A percentile compares a stretch with the other conserved stretches of the same genome.
Evolutionary conservation across 371 early-diverging fungal genomes (phyloP).

Genomic region (Encephalitozoon intestinalis): DNA sequence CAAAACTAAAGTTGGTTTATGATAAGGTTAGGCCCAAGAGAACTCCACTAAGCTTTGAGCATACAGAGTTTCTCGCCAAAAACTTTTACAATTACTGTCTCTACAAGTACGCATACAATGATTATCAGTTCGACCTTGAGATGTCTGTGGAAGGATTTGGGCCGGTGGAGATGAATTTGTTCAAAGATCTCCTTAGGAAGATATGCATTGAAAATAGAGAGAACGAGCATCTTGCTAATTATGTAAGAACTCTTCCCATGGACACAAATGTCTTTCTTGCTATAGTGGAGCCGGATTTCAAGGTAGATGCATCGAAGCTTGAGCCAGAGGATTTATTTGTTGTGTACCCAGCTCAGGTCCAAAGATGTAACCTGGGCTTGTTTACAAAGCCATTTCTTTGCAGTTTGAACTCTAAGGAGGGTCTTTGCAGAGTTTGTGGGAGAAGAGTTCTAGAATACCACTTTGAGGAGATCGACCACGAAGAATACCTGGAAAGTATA

Average conservation of each 20-base stretch:
- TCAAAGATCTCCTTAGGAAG: not conserved
- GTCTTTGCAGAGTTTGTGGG: not conserved
- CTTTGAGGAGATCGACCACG: not conserved
- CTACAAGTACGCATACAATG: conserved; percentile 1
- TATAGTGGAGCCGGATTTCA: not conserved
- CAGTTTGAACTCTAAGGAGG: not conserved
- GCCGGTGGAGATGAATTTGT: not conserved
- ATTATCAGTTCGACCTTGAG: not conserved
- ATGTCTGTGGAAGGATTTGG: not conserved
- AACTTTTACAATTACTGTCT: conserved; percentile 21
- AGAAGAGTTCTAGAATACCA: not conserved
- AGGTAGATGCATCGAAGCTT: not conserved
- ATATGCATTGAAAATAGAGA: conserved; percentile 12
- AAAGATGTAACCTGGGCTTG: too few relatives aligned
- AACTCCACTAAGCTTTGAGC: not conserved
- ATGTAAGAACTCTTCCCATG: not conserved
- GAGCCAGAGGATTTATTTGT: not conserved
- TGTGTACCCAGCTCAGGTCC: not conserved
- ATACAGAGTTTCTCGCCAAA: not conserved
- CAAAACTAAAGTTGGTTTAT: not conserved
- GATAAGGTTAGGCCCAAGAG: not conserved
- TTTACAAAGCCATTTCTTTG: not conserved
- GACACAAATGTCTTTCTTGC: not conserved
- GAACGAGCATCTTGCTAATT: not conserved
- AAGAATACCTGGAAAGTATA: not conserved